These are phyloP conservation scores for Thoreauomyces humboldtii DNA, from an alignment of 192 early-diverging fungal genomes.

Conservation along the genomic window DNA sequence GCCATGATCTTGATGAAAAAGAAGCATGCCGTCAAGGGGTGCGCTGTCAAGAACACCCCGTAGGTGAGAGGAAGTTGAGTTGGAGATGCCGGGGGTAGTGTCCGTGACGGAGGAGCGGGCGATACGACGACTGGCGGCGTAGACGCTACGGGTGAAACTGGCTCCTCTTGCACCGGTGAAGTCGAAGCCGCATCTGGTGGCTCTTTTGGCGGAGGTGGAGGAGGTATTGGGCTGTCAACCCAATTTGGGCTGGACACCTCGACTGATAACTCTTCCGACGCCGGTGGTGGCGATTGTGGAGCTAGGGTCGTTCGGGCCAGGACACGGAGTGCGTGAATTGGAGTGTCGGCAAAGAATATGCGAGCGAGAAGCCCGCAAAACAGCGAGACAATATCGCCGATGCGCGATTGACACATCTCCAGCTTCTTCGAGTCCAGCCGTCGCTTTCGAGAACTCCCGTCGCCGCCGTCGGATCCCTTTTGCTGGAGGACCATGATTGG, in stretches of 20 bases:
- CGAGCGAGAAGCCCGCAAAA: conserved; percentile 57
- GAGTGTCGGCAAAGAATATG: conserved; percentile 38
- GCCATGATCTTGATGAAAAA: conserved; percentile 75
- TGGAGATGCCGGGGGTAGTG: not conserved
- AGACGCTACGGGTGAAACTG: too few species aligned
- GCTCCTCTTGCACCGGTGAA: too few species aligned
- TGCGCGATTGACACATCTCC: conserved; percentile 64
- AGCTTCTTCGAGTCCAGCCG: conserved; percentile 59
- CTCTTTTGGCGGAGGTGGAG: not conserved
- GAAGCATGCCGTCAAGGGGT: conserved; percentile 66
- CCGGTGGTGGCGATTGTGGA: not conserved
- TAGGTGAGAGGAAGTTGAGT: not conserved
- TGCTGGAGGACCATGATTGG: too few species aligned
- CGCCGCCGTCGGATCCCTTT: not conserved
- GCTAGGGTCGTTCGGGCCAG: not conserved
- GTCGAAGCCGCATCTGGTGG: not conserved
- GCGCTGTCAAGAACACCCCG: conserved; percentile 29
- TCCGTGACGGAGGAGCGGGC: not conserved
- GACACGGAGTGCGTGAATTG: conserved; percentile 1
- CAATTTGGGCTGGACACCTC: too few species aligned
- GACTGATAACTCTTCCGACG: not conserved
- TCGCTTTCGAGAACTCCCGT: conserved; percentile 5
- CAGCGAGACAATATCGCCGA: conserved; percentile 59
- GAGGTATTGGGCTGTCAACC: not conserved
- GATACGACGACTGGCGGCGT: not conserved